Evolutionary conservation across 352 stramenopile genomes (phyloP), one percentile per base, ranked within the genome.

Genomic region (Globisporangium canariense): DNA sequence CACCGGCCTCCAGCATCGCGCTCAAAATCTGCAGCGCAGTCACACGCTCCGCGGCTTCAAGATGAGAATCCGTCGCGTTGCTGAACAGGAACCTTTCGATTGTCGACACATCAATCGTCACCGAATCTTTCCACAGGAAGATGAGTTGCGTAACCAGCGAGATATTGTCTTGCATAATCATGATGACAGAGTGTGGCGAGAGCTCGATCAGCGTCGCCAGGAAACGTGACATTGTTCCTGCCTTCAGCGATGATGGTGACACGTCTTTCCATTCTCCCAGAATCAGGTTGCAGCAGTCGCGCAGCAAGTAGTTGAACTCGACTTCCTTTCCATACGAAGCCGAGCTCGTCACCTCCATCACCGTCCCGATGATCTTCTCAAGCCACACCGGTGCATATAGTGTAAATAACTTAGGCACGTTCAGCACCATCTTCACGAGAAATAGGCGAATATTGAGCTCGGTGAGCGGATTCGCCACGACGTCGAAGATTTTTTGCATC

Each of bases 291-390:
- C 83, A 93, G 41, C 79, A 86, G 67, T 95, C 87, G 36, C 85
- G 79, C 45, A 95, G 67, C 45, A 95, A 62, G 60, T 93, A 93
- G 47, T 83, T 77, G 54, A 93, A 93, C 53, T 93, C 82, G 38
- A 70, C 58, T 9, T 47, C 50, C 57, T 62, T 67, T 5, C 46
- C 60, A 5, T 46, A 20, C 7, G 65, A 65, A 18, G 66, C 65
- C 0, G 70, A 73, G 11, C 64, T 56, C 38, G 69, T 82, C 4
- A 73, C 77, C 45, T 90, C 77, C 4, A 93, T 28, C 34, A 91
- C 46, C 1, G 74, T 59, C 36, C 89, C 74, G 32, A 91, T 60
- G n/a, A 93, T 66, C 53, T 70, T 76, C 22, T 66, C 66, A 8
- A 90, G 41, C 83, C 84, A 93, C 51, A 60, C 62, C 0, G 72